Evolutionary conservation across 225 moss, liverwort and hornwort species (phyloP), one percentile per base, ranked within the genome.

Genomic region (Pleurozium schreberi): DNA sequence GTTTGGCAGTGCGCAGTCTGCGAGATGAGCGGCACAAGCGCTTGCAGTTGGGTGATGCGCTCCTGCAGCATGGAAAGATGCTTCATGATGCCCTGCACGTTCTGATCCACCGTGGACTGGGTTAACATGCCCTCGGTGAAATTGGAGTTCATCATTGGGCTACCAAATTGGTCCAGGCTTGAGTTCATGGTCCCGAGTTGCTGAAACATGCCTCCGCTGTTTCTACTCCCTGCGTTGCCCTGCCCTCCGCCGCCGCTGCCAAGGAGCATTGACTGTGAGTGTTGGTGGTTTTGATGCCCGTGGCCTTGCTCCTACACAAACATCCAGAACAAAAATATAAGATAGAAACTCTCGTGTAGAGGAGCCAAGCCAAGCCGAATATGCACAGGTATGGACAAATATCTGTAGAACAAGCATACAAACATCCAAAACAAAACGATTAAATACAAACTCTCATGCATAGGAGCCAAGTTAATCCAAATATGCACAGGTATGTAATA

Each of bases 11-110:
- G 95, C 33, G 92, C 94, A 55, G 89, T 93, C 85, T 94, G 94
- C 12, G 93, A 80, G 81, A 97, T 92, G 38, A 91, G 92, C 36
- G 98, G 97, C 70, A 98, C 96, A 40, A 97, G 94, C 33, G 95
- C 93, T 91, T 97, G 98, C 53, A 98, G 95, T 42, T 96, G 98
- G 8, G 90, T 91, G 74, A 98, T 92, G 34, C 95, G 95, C 64
- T 98, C 95, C 86, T 98, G 97, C 34, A 98, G 94, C 65, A 95
- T 88, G 19, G 93, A 68, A 31, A 98, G 93, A 36, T 92, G 95
- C 36, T 90, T 90, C 94, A 96, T 94, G 83, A 98, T 93, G 28
- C 89, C 77, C 84, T 95, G 93, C 59, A 93, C 91, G 49, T 91
- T 91, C 83, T 93, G 92, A 62, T 93, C 93, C 78, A 93, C 93